Evolutionary conservation across 306 rosid species (phyloP), one percentile per base, ranked within the genome.

Genomic region (Amphicarpaea edgeworthii): DNA sequence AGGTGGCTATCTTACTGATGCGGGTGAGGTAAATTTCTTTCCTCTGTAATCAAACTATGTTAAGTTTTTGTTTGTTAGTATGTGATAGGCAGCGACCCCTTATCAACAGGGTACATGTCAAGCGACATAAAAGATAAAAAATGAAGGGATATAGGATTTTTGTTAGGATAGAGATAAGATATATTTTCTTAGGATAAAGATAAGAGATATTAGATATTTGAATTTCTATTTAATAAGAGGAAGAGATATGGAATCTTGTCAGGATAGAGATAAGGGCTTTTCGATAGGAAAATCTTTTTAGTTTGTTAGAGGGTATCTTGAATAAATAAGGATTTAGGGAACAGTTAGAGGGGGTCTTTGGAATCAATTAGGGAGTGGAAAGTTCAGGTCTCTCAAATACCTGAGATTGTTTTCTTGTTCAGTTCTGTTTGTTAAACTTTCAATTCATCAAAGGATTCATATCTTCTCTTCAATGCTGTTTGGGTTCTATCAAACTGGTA

Each of bases 1-100:
- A 87, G 97, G 97, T 75, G 97, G 97, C 77, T 91, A 89, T 83
- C 97, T 91, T 65, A 91, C 91, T 70, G 93, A 89, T 1, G 88
- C 87, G 53, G 97, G 97, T 73, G 87, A 89, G 93, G 97, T 91
- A 91, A 57, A 78, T 65, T 70, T 53, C 68, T 75, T 69, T 38
- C 37, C 42, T 38, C 49, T 38, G 16, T 19, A 40, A 8, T 76
- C 45, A 72, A 20, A 30, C 15, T 66, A 30, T 3, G 54, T 51
- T 45, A 19, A 20, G 11, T 72, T 20, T 34, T 1, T 30, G 37
- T 53, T 19, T 20, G 5, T 23, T 72, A 38, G 17, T 38, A 38
- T 72, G 66, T 37, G n/a, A 43, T 43, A 43, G n/a, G 16, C 49
- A 12, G 6, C 6, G 6, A 43, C n/a, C 49, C 49, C 47, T 12